Percentiles rank a stretch among this genome's conserved stretches.
phyloP scores from a whole-genome alignment of 2,329 filamentous ascomycete species.

The Verticillium dahliae region DNA sequence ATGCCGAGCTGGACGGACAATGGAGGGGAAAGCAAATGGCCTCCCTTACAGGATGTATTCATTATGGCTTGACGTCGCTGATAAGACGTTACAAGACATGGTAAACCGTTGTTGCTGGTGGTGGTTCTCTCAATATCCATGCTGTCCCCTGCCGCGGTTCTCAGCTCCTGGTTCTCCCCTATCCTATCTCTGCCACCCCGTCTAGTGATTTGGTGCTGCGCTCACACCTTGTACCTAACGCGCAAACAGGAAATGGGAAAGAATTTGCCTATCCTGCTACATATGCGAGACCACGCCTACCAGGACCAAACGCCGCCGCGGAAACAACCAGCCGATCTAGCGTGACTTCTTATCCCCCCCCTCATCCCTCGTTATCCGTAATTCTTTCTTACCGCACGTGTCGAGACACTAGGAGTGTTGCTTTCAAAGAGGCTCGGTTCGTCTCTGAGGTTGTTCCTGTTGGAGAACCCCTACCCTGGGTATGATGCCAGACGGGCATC shows the following conservation, averaged over 20 bases:
- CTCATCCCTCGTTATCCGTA: not conserved
- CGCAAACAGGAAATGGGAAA: no score
- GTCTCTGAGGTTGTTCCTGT: no score
- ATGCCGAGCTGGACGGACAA: no score
- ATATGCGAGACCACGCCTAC: not conserved
- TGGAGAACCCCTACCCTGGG: no score
- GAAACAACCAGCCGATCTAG: not conserved
- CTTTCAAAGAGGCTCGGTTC: not conserved
- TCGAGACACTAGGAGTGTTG: not conserved
- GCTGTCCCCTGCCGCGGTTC: no score
- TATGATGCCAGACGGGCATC: no score
- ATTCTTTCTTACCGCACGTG: not conserved
- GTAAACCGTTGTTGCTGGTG: not conserved
- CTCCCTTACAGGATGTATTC: not conserved
- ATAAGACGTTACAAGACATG: not conserved
- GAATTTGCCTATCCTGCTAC: not conserved
- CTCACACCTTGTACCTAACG: no score
- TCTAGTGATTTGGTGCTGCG: not conserved
- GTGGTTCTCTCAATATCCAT: no score
- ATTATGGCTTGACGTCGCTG: not conserved
- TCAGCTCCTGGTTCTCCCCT: no score
- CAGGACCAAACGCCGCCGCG: not conserved
- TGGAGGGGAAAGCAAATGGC: no score
- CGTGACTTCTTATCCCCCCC: not conserved
- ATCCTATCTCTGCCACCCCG: not conserved